Conservation (phyloP, 1,139 yeast genomes). For the Protomyces lactucae-debilis region DNA sequence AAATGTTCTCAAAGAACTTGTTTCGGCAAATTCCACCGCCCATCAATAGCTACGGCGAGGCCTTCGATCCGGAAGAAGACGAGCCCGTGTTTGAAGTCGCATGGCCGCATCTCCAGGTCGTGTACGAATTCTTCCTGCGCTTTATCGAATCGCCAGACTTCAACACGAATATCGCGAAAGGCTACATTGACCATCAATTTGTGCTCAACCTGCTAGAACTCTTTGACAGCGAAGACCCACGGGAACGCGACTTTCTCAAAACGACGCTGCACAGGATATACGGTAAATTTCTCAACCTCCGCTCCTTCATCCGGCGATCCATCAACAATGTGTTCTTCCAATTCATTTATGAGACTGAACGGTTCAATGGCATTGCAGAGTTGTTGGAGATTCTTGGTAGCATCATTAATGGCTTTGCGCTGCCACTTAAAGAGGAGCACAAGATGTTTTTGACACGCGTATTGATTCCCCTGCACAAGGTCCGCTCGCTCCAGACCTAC, state of each 20-base stretch:
- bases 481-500: conserved; percentile 75
- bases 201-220: conserved; percentile 74
- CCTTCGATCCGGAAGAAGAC: conserved; percentile 97
- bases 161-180: conserved; percentile 87
- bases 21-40: conserved; percentile 98
- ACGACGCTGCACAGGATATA: conserved; percentile 93
- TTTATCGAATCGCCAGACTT: conserved; percentile 94
- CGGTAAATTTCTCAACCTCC: conserved; percentile 84
- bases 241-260: conserved; percentile 91
- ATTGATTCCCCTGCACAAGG: conserved; percentile 90
- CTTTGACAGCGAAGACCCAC: conserved; percentile 93
- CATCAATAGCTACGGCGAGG: conserved; percentile 91
- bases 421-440: conserved; percentile 95
- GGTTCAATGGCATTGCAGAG: conserved; percentile 95
- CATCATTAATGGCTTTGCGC: conserved; percentile 94
- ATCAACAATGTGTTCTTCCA: conserved; percentile 89
- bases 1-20: conserved; percentile 81
- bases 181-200: conserved; percentile 86
- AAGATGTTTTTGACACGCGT: conserved; percentile 82
- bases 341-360: conserved; percentile 89
- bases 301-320: conserved; percentile 87
- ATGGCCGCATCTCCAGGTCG: conserved; percentile 99
- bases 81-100: conserved; percentile 95
- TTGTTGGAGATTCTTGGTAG: conserved; percentile 82
- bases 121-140: conserved; percentile 86